These are phyloP conservation scores for Microcos paniculata DNA, from an alignment of 345 rosid species.

Conservation along the genomic window DNA sequence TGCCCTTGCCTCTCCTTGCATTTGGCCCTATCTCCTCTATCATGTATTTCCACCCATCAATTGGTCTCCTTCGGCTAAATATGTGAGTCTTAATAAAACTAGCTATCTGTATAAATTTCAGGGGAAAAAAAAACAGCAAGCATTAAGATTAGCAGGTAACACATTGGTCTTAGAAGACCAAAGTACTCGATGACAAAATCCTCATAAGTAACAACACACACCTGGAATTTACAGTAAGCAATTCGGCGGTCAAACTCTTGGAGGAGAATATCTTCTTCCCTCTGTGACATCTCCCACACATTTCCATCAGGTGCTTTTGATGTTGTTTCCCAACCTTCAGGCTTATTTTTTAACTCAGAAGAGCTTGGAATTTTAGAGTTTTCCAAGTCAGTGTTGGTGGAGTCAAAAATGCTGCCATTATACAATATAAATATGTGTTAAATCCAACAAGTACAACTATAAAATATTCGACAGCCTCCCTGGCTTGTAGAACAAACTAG, in stretches of 20 bases:
- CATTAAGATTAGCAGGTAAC: background rate
- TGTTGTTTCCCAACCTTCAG: conserved; percentile 97
- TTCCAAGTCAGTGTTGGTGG: conserved; percentile 58
- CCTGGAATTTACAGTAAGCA: conserved; percentile 93
- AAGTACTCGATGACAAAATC: background rate
- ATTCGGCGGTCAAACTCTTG: conserved; percentile 93
- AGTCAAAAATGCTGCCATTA: conserved; percentile 71
- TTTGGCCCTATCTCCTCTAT: conserved; percentile 97
- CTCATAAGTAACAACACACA: conserved; percentile 17
- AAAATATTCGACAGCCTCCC: background rate
- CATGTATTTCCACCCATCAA: conserved; percentile 97
- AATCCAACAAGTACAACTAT: background rate
- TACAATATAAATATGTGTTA: background rate
- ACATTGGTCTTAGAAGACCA: background rate
- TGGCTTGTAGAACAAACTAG: background rate
- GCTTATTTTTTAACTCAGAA: conserved; percentile 74
- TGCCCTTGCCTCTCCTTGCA: conserved; percentile 93
- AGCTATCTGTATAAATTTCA: conserved; percentile 63
- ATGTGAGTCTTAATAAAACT: conserved; percentile 93
- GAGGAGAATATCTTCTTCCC: conserved; percentile 92
- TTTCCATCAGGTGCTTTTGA: conserved; percentile 79
- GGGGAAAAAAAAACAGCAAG: conserved; percentile 11
- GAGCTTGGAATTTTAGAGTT: conserved; percentile 52
- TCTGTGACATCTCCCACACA: conserved; percentile 95
- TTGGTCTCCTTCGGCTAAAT: conserved; percentile 93